These are phyloP conservation scores for Macrolepiota dolichaula DNA, from an alignment of 768 basidiomycete species.

Conservation along the genomic window DNA sequence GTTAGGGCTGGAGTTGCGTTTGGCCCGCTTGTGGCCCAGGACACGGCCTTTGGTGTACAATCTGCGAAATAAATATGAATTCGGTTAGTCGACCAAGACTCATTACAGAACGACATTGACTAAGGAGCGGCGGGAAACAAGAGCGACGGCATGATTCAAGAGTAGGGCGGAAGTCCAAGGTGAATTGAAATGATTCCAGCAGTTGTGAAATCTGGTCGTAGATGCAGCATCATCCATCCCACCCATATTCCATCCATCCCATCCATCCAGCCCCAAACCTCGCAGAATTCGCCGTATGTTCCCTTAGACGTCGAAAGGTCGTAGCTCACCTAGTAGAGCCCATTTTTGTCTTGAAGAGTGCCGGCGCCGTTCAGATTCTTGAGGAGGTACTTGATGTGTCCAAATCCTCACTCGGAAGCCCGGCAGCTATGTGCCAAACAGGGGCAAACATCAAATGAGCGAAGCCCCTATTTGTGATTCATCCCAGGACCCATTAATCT, in stretches of 20 bases:
- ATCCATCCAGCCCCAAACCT: constrained; percentile 42
- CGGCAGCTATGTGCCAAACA: constrained; percentile 7
- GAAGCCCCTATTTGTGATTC: not conserved
- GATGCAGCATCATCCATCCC: constrained; percentile 27
- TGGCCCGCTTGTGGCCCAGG: constrained; percentile 97
- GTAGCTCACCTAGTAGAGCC: constrained; percentile 75
- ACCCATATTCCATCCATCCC: constrained; percentile 18
- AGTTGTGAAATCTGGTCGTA: not conserved
- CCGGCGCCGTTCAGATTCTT: constrained; percentile 44
- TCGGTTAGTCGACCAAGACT: constrained; percentile 16
- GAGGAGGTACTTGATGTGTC: constrained; percentile 25
- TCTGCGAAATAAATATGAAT: constrained; percentile 40
- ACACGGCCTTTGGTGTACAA: constrained; percentile 96
- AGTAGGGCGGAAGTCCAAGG: not conserved
- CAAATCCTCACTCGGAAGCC: constrained; percentile 3
- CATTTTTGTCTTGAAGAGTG: constrained; percentile 58
- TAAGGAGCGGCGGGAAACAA: not conserved
- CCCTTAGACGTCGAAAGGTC: constrained; percentile 16
- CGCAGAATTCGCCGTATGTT: constrained; percentile 16
- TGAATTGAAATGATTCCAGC: constrained; percentile 6
- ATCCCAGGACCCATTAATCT: not conserved
- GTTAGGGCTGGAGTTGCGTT: constrained; percentile 94
- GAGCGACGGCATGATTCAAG: not conserved
- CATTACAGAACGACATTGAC: not conserved
- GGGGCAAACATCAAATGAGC: constrained; percentile 1